Evolutionary conservation across 2,329 filamentous ascomycete genomes (phyloP).

Genomic region (Elsinoe batatas): DNA sequence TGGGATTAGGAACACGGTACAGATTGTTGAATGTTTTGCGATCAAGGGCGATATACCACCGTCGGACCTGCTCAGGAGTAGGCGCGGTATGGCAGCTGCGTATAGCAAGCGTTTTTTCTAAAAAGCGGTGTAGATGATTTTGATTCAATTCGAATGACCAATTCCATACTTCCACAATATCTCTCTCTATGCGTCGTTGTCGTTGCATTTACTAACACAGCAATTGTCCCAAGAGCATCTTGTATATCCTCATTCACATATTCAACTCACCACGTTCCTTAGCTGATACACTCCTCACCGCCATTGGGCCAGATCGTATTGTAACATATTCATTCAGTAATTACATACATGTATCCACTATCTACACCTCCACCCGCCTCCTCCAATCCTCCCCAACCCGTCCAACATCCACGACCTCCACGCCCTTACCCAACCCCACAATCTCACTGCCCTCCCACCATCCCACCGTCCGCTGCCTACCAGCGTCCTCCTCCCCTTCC

Average conservation of each 20-base stretch:
- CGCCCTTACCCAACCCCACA: conserved; percentile 75
- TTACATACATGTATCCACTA: neutral
- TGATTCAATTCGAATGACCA: no score
- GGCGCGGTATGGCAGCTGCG: neutral
- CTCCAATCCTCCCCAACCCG: conserved; percentile 80
- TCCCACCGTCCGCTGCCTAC: conserved; percentile 33
- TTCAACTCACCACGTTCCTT: no score
- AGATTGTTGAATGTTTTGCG: no score
- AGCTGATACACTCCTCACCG: no score
- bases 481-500: conserved; percentile 49
- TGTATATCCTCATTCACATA: no score
- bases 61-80: neutral
- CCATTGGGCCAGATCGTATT: neutral
- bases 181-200: no score
- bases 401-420: conserved; percentile 77
- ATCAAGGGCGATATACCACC: neutral
- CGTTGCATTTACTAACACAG: no score
- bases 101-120: neutral
- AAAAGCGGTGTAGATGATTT: no score
- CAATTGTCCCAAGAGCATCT: no score
- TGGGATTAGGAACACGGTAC: no score
- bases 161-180: no score
- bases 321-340: neutral
- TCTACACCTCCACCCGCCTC: conserved; percentile 52
- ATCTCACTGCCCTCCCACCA: conserved; percentile 77